These are phyloP conservation scores for Candida morakotiae DNA, from an alignment of 805 yeast species.

Conservation along the genomic window DNA sequence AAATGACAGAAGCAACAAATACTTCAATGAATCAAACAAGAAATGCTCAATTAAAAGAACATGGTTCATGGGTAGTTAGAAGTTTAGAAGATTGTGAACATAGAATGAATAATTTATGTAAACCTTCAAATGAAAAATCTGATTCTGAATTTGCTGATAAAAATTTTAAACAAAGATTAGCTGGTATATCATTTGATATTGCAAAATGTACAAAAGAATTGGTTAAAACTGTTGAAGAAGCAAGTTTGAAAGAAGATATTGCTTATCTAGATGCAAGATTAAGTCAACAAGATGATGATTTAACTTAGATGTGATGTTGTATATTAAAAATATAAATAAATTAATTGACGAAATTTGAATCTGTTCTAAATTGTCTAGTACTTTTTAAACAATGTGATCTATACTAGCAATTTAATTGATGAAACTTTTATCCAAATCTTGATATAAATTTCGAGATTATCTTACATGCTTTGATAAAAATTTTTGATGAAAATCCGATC, in stretches of 20 bases:
- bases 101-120: conserved; percentile 74
- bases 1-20: conserved; percentile 87
- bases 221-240: conserved; percentile 94
- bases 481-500: conserved; percentile 4
- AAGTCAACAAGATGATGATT: conserved; percentile 29
- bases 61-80: conserved; percentile 87
- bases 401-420: too few species aligned
- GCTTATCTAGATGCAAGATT: conserved; percentile 72
- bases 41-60: conserved; percentile 79
- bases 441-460: too few species aligned
- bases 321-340: too few species aligned
- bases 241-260: conserved; percentile 81
- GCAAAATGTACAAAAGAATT: conserved; percentile 95
- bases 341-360: too few species aligned
- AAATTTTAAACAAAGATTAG: conserved; percentile 87
- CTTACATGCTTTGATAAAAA: conserved; percentile 4
- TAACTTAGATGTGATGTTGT: conserved; percentile 11
- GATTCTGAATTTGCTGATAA: conserved; percentile 76
- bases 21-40: conserved; percentile 85
- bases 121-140: conserved; percentile 32
- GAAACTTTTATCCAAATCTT: neutral
- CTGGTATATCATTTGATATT: conserved; percentile 93
- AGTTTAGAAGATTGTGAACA: conserved; percentile 80
- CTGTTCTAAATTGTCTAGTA: too few species aligned
- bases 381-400: too few species aligned